A percentile compares a stretch with the other conserved stretches of the same genome.
These are phyloP conservation scores for Epichloe hybrida DNA, from an alignment of 2,329 filamentous ascomycete genomes.

Conservation along the genomic window DNA sequence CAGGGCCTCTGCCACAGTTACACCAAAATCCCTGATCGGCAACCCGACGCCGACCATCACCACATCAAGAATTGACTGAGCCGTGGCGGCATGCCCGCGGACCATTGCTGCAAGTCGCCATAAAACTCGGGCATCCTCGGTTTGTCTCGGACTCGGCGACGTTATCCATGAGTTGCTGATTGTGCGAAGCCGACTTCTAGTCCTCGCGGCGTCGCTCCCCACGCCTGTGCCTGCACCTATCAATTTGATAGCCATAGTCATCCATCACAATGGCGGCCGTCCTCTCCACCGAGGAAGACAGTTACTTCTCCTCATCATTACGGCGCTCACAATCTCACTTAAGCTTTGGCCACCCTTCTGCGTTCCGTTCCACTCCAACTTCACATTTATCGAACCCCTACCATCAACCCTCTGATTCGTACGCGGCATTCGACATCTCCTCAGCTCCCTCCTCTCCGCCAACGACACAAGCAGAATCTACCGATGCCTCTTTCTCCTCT, in stretches of 20 bases:
- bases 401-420: constrained; percentile 26
- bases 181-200: neutral
- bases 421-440: constrained; percentile 34
- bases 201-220: neutral
- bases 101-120: neutral
- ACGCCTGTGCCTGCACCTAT: neutral
- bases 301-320: constrained; percentile 41
- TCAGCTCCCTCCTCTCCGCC: constrained; percentile 44
- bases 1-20: neutral
- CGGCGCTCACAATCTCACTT: constrained; percentile 48
- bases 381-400: constrained; percentile 29
- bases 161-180: constrained; percentile 1
- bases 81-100: neutral
- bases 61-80: neutral
- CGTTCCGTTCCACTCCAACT: constrained; percentile 31
- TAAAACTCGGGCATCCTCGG: neutral
- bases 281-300: constrained; percentile 41
- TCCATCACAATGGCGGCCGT: constrained; percentile 38
- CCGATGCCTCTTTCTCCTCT: constrained; percentile 43
- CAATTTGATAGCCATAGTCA: neutral
- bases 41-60: neutral
- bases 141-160: neutral
- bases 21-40: neutral
- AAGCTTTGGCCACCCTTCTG: constrained; percentile 34
- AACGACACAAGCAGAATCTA: constrained; percentile 37